phyloP scores from a whole-genome alignment of 176 grass and related monocot genomes.

The Alopecurus myosuroides region DNA sequence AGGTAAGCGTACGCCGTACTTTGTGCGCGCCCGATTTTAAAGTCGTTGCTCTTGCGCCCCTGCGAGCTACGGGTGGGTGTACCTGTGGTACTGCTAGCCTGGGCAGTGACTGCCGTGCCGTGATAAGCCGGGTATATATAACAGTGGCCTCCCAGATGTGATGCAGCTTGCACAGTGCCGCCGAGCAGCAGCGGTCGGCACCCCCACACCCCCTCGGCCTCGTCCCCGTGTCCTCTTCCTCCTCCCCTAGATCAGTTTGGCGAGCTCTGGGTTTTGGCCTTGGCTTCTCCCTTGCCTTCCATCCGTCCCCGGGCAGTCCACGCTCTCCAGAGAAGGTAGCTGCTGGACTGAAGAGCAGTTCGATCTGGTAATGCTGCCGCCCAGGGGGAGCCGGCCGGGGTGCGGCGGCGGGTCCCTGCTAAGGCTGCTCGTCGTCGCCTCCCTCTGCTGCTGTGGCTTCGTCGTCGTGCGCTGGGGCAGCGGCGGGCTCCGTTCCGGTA shows the following conservation, averaged over 20 bases:
- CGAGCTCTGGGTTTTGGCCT: background rate
- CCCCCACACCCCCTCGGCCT: background rate
- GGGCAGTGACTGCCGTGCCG: background rate
- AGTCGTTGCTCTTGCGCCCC: background rate
- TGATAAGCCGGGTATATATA: constrained; percentile 8
- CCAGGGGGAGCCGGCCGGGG: background rate
- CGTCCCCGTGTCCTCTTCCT: background rate
- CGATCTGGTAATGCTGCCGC: background rate
- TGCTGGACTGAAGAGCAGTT: background rate
- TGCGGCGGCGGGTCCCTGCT: background rate
- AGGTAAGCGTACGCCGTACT: constrained; percentile 12
- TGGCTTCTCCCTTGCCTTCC: background rate
- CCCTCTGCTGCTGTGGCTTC: constrained; percentile 13
- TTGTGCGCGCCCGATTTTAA: constrained; percentile 24
- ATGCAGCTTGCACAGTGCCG: constrained; percentile 23
- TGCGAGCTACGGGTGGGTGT: background rate
- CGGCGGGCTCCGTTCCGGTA: constrained; percentile 17
- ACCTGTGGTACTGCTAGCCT: too few relatives aligned
- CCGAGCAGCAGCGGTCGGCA: background rate
- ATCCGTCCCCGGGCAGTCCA: background rate
- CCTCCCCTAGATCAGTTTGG: background rate
- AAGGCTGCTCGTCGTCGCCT: background rate
- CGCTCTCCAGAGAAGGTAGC: background rate
- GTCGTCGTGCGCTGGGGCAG: background rate
- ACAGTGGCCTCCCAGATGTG: constrained; percentile 8